These are phyloP conservation scores for Diaporthe citrichinensis DNA, from an alignment of 2,329 filamentous ascomycete species.

Conservation along the genomic window DNA sequence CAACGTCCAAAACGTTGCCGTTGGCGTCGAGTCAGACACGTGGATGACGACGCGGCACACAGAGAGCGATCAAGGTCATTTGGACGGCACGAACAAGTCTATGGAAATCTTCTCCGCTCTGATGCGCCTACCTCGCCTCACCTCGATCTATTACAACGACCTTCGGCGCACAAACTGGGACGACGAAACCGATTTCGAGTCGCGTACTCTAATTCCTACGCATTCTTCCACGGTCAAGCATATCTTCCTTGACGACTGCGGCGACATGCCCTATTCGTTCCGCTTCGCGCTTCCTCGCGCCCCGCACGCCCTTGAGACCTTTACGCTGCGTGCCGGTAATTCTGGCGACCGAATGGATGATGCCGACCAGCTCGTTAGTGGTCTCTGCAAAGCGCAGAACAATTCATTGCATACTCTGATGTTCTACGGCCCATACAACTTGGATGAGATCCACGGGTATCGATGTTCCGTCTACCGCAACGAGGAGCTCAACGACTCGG, in stretches of 20 bases:
- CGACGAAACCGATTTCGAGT: background rate
- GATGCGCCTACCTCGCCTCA: background rate
- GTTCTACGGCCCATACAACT: background rate
- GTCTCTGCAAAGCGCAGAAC: background rate
- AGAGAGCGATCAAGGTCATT: background rate
- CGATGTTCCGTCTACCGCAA: conserved; percentile 4
- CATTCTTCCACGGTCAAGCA: conserved; percentile 4
- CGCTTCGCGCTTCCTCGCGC: background rate
- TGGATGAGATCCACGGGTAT: background rate
- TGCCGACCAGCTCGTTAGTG: background rate
- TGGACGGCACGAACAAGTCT: background rate
- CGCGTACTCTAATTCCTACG: background rate
- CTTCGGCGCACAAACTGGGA: background rate
- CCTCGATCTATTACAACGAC: conserved; percentile 7
- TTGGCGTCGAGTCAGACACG: conserved; percentile 10
- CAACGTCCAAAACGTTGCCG: conserved; percentile 1
- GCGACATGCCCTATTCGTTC: background rate
- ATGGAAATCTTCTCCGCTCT: background rate
- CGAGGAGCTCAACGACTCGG: background rate
- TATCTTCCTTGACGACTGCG: conserved; percentile 5
- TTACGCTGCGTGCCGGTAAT: background rate
- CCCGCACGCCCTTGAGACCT: background rate
- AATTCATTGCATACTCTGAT: conserved; percentile 1
- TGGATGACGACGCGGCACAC: conserved; percentile 1
- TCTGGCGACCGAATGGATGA: conserved; percentile 2